A percentile compares a stretch with the other conserved stretches of the same genome.
phyloP scores from a whole-genome alignment of 257 asterid species.

The Lycium barbarum region DNA sequence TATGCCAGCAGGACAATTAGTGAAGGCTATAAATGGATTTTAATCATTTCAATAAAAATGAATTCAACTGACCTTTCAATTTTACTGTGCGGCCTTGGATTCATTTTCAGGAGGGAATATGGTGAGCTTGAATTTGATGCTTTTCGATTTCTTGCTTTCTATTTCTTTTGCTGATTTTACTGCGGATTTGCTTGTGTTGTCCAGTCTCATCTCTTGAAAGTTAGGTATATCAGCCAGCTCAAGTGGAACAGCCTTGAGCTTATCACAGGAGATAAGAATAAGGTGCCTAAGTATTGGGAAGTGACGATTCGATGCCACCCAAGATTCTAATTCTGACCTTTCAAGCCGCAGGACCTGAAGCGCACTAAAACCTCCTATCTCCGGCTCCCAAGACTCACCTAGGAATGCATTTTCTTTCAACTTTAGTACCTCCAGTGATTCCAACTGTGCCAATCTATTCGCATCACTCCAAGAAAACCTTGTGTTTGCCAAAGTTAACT shows the following conservation, averaged over 20 bases:
- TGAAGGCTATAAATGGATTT: not conserved
- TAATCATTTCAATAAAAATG: slow-evolving; percentile 18
- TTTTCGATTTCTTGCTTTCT: not conserved
- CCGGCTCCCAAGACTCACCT: too few species aligned
- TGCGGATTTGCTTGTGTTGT: not conserved
- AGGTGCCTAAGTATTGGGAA: not conserved
- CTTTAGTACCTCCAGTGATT: too few species aligned
- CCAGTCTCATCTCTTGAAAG: not conserved
- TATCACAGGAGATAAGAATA: not conserved
- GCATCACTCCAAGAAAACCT: too few species aligned
- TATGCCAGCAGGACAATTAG: not conserved
- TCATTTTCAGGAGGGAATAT: not conserved
- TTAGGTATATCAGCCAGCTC: not conserved
- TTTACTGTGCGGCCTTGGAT: not conserved
- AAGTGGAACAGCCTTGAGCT: not conserved
- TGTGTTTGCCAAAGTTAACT: too few species aligned
- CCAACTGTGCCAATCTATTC: too few species aligned
- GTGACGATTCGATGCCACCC: too few species aligned
- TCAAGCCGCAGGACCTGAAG: too few species aligned
- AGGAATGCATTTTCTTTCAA: too few species aligned
- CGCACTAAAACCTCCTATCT: too few species aligned
- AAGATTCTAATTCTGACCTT: too few species aligned
- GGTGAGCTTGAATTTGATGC: not conserved
- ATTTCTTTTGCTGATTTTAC: not conserved
- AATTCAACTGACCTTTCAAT: slow-evolving; percentile 3